A percentile compares a stretch with the other conserved stretches of the same genome.
Conservation (phyloP, 495 filamentous ascomycete genomes). For the Gamarada debralockiae region DNA sequence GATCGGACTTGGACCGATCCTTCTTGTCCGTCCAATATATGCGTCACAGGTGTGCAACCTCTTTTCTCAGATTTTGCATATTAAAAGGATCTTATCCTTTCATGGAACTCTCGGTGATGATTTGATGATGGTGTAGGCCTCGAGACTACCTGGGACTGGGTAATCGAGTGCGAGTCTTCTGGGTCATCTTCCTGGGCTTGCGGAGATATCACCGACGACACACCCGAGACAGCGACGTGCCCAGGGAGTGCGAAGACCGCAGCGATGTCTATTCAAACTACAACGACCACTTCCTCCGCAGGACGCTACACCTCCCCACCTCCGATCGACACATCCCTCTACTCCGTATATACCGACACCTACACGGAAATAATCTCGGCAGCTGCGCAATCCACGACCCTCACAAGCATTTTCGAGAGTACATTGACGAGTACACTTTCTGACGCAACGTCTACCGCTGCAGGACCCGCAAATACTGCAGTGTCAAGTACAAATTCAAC, state of each 20-base stretch:
- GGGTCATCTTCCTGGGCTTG: not conserved
- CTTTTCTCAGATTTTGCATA: not conserved
- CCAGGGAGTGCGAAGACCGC: not conserved
- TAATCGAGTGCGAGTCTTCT: constrained; percentile 1
- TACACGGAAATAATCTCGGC: constrained; percentile 8
- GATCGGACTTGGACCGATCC: constrained; percentile 18
- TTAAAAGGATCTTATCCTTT: not conserved
- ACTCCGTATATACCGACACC: constrained; percentile 4
- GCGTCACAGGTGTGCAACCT: constrained; percentile 14
- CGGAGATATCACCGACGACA: not conserved
- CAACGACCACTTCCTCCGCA: constrained; percentile 1
- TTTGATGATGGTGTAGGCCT: constrained; percentile 2
- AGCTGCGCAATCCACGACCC: constrained; percentile 2
- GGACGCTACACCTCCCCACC: constrained; percentile 13
- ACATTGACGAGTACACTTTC: constrained; percentile 13
- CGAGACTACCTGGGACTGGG: constrained; percentile 18
- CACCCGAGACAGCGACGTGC: constrained; percentile 3
- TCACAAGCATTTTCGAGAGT: constrained; percentile 8
- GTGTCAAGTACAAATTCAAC: not conserved
- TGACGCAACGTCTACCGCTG: not conserved
- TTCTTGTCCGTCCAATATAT: constrained; percentile 10
- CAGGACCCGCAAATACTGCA: not conserved
- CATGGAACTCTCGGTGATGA: no score
- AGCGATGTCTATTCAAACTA: not conserved
- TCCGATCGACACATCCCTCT: constrained; percentile 5